Base-by-base conservation (phyloP, 192 early-diverging fungal genomes). In the Umbelopsis ramanniana region DNA sequence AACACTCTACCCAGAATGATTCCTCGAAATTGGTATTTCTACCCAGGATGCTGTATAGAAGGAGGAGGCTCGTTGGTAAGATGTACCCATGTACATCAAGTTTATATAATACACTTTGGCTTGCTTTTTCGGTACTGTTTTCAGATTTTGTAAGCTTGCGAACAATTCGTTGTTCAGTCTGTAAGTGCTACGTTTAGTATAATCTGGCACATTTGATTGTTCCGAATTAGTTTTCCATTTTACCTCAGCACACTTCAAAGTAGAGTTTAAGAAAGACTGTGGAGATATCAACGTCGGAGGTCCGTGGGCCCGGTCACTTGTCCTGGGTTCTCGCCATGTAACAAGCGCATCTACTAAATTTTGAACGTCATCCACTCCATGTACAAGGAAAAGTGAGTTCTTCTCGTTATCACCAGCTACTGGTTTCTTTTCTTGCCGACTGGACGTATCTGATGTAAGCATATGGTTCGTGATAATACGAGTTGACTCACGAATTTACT, bases 291-390 rank as follows among this genome's bases (percentile, higher is more conserved):
- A 37, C 17, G 12, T 29, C 29, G 57, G 57, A 35, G 57, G 57
- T 63, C 57, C 57, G 33, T 63, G 57, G 15, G 57, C 57, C 26
- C 57, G 57, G 33, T 63, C 57, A 37, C 57, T 63, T 37, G 57
- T 63, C 26, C 57, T 22, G 33, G 57, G 57, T 37, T 63, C 57
- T 63, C 26, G 23, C 57, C 57, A 63, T 37, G 26, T 29, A 63
- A 63, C 33, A 12, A 63, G 33, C 4, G 57, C 57, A 17, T 63
- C 57, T n/a, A 63, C 26, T 26, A 63, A 37, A n/a, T 3, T 37
- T 63, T 63, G 8, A 26, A 63, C 33, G 17, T 29, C 33, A 7
- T 35, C 24, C 33, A 0, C 15, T 4, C 57, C 57, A 4, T 63
- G 57, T 17, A 63, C 33, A 10, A 33, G 57, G 57, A 63, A 63